These are phyloP conservation scores for Mucor lusitanicus DNA, from an alignment of 371 early-diverging fungal genomes.

Conservation along the genomic window DNA sequence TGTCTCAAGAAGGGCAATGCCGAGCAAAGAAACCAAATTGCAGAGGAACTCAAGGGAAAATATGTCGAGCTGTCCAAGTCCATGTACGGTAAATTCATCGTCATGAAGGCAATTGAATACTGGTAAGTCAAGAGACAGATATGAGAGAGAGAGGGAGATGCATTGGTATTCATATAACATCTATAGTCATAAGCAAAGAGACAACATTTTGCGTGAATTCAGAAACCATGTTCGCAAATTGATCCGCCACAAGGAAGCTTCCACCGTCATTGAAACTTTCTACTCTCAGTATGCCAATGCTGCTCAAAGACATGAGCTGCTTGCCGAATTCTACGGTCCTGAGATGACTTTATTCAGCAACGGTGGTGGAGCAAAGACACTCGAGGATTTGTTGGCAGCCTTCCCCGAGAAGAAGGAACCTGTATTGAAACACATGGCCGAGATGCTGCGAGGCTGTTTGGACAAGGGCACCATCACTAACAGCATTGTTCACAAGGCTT, in stretches of 20 bases:
- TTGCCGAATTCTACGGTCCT: slow-evolving; percentile 93
- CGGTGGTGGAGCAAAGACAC: slow-evolving; percentile 51
- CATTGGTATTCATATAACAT: not conserved
- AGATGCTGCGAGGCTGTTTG: slow-evolving; percentile 70
- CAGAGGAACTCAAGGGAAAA: slow-evolving; percentile 77
- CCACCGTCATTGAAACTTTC: slow-evolving; percentile 82
- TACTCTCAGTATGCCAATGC: slow-evolving; percentile 83
- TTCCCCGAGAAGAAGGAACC: slow-evolving; percentile 79
- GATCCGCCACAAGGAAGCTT: slow-evolving; percentile 81
- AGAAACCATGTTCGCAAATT: slow-evolving; percentile 81
- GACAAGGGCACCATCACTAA: slow-evolving; percentile 85
- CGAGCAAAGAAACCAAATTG: slow-evolving; percentile 79
- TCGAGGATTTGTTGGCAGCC: slow-evolving; percentile 67
- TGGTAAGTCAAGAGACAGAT: slow-evolving; percentile 48
- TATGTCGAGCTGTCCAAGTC: slow-evolving; percentile 76
- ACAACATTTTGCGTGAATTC: slow-evolving; percentile 78
- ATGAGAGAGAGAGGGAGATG: not conserved
- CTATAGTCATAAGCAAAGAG: slow-evolving; percentile 70
- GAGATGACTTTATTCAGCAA: slow-evolving; percentile 80
- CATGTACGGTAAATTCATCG: slow-evolving; percentile 90
- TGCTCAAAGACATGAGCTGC: slow-evolving; percentile 71
- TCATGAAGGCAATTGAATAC: slow-evolving; percentile 84
- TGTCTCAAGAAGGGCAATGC: slow-evolving; percentile 86
- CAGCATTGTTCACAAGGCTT: slow-evolving; percentile 85
- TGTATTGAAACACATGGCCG: slow-evolving; percentile 73